Base-by-base conservation (phyloP, 177 flowering plant genomes). In the Vitis hybrid region DNA sequence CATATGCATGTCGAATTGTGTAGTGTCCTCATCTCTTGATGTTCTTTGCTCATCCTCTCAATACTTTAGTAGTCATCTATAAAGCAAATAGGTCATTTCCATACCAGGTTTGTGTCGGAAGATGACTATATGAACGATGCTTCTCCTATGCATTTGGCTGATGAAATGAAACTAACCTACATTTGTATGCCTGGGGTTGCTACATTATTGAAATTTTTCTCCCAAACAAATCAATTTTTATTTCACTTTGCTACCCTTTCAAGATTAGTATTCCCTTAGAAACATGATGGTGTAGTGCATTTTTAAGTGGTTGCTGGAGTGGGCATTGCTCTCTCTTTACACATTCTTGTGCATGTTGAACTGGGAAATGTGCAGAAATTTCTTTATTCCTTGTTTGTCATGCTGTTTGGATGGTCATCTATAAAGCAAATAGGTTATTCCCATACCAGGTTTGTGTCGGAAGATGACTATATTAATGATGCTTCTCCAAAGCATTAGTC, bases 21-120 rank as follows among this genome's bases (percentile, higher is more conserved):
- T 39, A 15, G 34, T 13, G 16, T 8, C 10, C 26, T 8, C 10
- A 4, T 13, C 2, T 29, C 52, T 29, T 3, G 15, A 15, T 20
- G 18, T 10, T 29, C 4, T 2, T 34, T 56, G 12, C 48, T 3
- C 3, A 14, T 10, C 29, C 29, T 39, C 45, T 13, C 8, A 26
- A n/a, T 26, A 1, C 9, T 3, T 39, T 48, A 16, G 16, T 16
- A 2, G 81, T 79, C 82, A 75, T 70, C 79, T 75, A 69, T 51
- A 79, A 66, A 76, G 82, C 82, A 76, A 59, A 68, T 69, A 8
- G 74, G 72, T 66, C 15, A 18, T 56, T 61, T 57, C 26, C 13
- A 3, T 77, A 31, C 72, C 75, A 18, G 2, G 4, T 72, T 77
- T 74, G 82, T 77, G 82, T 80, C 77, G 80, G 81, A 80, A 69